These are phyloP conservation scores for Cornus suecica DNA, from an alignment of 148 eudicot species.

Conservation along the genomic window DNA sequence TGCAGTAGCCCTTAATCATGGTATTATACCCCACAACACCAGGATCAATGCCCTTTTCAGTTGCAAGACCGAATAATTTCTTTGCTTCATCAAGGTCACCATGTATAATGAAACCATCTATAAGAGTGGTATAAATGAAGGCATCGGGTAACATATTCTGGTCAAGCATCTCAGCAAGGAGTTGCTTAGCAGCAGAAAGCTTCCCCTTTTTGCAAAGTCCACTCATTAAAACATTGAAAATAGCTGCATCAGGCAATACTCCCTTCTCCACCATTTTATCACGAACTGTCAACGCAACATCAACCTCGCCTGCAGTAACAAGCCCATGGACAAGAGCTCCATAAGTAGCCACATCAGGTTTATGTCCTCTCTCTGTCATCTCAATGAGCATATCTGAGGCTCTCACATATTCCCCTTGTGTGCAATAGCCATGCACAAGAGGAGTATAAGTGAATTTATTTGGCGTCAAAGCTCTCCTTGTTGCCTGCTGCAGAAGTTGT, in stretches of 20 bases:
- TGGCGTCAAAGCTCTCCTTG: conserved; percentile 42
- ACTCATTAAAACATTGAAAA: conserved; percentile 73
- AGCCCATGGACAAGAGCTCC: conserved; percentile 85
- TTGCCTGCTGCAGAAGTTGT: conserved; percentile 45
- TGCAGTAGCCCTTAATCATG: conserved; percentile 85
- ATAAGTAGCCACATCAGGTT: conserved; percentile 69
- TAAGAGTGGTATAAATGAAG: conserved; percentile 62
- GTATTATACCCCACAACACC: conserved; percentile 78
- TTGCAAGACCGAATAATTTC: conserved; percentile 50
- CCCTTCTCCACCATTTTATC: conserved; percentile 71
- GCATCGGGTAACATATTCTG: conserved; percentile 63
- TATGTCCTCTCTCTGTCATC: conserved; percentile 64
- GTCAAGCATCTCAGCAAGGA: conserved; percentile 76
- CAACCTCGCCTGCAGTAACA: conserved; percentile 65
- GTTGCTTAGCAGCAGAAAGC: conserved; percentile 55
- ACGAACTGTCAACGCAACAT: conserved; percentile 53
- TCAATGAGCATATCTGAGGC: conserved; percentile 59
- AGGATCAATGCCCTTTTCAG: conserved; percentile 49
- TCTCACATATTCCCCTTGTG: conserved; percentile 55
- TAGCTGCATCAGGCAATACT: conserved; percentile 66
- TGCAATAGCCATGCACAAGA: conserved; percentile 57
- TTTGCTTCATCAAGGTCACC: conserved; percentile 65
- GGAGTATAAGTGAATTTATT: conserved; percentile 78
- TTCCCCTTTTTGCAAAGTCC: conserved; percentile 70
- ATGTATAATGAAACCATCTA: conserved; percentile 73